Base-by-base conservation (phyloP, 306 rosid genomes). In the Aeschynomene evenia region DNA sequence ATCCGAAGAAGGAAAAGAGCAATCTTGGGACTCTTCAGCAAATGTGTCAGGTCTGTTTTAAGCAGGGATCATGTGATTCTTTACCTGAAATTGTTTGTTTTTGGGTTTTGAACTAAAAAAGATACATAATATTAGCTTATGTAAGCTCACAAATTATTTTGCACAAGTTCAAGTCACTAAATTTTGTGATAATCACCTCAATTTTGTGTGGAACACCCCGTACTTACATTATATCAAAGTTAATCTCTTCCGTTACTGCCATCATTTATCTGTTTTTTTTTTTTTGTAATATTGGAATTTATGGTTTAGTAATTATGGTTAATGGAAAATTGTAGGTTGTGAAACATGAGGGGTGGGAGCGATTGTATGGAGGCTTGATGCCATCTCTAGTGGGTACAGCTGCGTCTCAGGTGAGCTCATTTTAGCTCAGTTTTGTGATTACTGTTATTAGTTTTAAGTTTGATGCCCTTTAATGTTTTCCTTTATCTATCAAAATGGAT, bases 301-400 rank as follows among this genome's bases (percentile, higher is more conserved):
- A 16, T 16, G 46, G 18, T 14, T 52, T 28, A 23, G 33, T 74
- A 39, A 33, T 69, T 19, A 14, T 73, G 48, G 14, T 54, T 31
- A 1, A 63, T 39, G 68, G 57, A 71, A 72, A 48, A 33, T 64
- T 71, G 71, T 73, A 94, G 98, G 95, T 94, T 62, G 90, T 91
- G 54, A 85, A 87, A 57, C 85, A 84, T 4, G 99, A 94, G 79
- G 99, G 99, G 13, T 94, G 97, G 99, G 92, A 66, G 40, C 84
- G 95, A 13, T 81, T 94, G 61, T 94, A 94, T 26, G 31, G n/a
- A 54, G 58, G 58, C 21, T 53, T 40, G 22, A 37, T 57, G 59
- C 28, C 28, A 48, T 91, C 97, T 42, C 80, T 94, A 2, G 92
- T 60, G 19, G 99, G 97, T 19, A 85, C 97, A 37, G 95, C 99